Percentiles rank a stretch among this genome's conserved stretches.
Conservation (phyloP, 192 early-diverging fungal species). For the Globomyces pollinis-pini region DNA sequence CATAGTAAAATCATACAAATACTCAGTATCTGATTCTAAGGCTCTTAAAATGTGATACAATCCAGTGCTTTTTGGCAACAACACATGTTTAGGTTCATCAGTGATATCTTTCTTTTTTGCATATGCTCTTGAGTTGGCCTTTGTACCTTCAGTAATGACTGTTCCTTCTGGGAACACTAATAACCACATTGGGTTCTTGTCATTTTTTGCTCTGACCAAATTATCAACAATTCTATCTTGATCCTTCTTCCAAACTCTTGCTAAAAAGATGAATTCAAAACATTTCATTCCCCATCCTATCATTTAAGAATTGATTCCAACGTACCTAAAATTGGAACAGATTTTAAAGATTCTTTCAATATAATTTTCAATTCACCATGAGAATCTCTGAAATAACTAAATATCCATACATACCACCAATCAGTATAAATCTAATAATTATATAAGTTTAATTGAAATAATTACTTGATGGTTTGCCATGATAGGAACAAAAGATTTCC, state of each 20-base stretch:
- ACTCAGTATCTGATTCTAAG: constrained; percentile 56
- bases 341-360: constrained; percentile 71
- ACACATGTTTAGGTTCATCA: constrained; percentile 43
- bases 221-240: constrained; percentile 45
- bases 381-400: constrained; percentile 28
- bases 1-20: constrained; percentile 87
- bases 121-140: constrained; percentile 58
- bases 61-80: constrained; percentile 81
- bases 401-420: constrained; percentile 9
- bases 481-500: constrained; percentile 11
- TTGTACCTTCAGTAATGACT: constrained; percentile 67
- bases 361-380: constrained; percentile 87
- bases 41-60: constrained; percentile 55
- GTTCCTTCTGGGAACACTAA: constrained; percentile 97
- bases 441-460: constrained; percentile 8
- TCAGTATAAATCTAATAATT: constrained; percentile 7
- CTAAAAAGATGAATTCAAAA: constrained; percentile 90
- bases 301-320: constrained; percentile 50
- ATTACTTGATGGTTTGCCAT: constrained; percentile 42
- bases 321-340: constrained; percentile 79
- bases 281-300: constrained; percentile 58
- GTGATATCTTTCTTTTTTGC: constrained; percentile 46
- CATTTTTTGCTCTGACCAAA: constrained; percentile 24
- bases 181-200: constrained; percentile 67
- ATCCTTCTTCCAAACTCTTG: constrained; percentile 77